Evolutionary conservation across 768 basidiomycete species (phyloP).

Genomic region (Lactarius sanguifluus): DNA sequence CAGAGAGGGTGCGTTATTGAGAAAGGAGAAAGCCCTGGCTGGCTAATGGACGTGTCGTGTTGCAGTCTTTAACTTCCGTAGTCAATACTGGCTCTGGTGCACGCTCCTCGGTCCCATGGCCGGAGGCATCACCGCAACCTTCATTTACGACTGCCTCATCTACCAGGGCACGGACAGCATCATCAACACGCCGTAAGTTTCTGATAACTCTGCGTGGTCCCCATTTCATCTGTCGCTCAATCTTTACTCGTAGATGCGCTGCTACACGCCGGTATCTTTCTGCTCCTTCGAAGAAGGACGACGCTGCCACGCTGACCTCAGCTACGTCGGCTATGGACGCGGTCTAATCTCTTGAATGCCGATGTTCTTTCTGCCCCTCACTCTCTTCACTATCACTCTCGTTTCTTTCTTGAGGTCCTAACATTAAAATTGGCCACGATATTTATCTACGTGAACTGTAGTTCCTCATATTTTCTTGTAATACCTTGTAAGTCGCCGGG

Average conservation of each 20-base stretch:
- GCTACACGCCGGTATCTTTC: slow-evolving; percentile 11
- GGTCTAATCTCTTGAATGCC: neutral
- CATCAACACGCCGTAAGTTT: slow-evolving; percentile 51
- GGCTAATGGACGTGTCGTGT: neutral
- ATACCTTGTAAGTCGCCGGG: too few relatives aligned
- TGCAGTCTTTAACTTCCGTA: slow-evolving; percentile 43
- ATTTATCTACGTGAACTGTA: too few relatives aligned
- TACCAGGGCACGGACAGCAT: slow-evolving; percentile 55
- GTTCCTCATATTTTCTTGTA: neutral
- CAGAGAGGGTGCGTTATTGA: slow-evolving; percentile 37
- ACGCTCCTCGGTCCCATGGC: slow-evolving; percentile 57
- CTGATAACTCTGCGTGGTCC: neutral
- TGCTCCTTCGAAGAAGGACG: neutral
- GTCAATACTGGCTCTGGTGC: slow-evolving; percentile 75
- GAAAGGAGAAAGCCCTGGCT: neutral
- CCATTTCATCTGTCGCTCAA: neutral
- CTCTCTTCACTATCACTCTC: too few relatives aligned
- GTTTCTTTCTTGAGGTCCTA: too few relatives aligned
- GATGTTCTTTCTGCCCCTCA: neutral
- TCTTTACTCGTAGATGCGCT: neutral
- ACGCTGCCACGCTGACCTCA: neutral
- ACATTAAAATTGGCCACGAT: too few relatives aligned
- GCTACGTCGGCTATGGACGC: neutral
- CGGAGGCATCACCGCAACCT: slow-evolving; percentile 52
- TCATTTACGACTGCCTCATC: slow-evolving; percentile 58